Evolutionary conservation across 1,139 yeast species (phyloP).

Genomic region (Saccharomycopsis hybrid): DNA sequence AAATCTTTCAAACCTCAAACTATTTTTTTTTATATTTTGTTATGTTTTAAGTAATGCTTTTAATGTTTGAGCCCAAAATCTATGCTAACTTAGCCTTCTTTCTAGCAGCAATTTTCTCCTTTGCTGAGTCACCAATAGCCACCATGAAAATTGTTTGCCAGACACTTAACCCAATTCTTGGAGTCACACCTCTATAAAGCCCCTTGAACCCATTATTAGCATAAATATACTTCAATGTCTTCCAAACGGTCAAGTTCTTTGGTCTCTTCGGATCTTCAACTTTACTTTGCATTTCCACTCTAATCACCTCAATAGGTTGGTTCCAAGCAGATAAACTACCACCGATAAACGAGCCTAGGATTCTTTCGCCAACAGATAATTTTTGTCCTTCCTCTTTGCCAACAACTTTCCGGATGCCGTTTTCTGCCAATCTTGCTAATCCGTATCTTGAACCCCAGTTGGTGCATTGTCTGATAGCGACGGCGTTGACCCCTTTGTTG

Average conservation of each 20-base stretch:
- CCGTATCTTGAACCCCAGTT: constrained; percentile 99
- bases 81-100: constrained; percentile 5
- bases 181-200: constrained; percentile 92
- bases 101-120: constrained; percentile 32
- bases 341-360: constrained; percentile 83
- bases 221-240: constrained; percentile 79
- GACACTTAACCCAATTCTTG: constrained; percentile 91
- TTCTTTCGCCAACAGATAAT: constrained; percentile 71
- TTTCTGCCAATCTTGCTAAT: constrained; percentile 86
- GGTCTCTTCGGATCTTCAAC: constrained; percentile 94
- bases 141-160: constrained; percentile 99
- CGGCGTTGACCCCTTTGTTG: constrained; percentile 98
- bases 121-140: constrained; percentile 93
- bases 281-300: constrained; percentile 97
- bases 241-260: constrained; percentile 73
- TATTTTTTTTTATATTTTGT: no score
- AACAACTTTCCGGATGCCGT: constrained; percentile 56
- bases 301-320: constrained; percentile 95
- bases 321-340: constrained; percentile 99
- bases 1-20: no score
- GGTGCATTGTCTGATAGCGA: constrained; percentile 96
- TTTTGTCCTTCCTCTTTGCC: constrained; percentile 58
- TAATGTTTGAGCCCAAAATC: no score
- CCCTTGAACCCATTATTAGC: constrained; percentile 80
- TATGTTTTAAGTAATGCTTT: no score